Evolutionary conservation across 805 yeast species (phyloP).

Genomic region (Zygosaccharomyces siamensis): DNA sequence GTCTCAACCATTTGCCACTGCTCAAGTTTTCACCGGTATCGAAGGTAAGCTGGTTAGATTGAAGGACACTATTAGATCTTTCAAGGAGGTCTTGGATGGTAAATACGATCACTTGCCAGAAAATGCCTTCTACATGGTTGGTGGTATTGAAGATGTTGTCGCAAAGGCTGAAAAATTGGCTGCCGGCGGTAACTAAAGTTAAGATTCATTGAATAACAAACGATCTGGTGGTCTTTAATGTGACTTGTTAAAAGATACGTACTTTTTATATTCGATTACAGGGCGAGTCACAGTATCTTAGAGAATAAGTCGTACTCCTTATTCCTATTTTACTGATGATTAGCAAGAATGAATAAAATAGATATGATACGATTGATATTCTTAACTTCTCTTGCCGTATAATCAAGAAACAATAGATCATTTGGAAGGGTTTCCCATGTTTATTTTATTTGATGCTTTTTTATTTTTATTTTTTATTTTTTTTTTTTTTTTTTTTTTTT

Average conservation of each 20-base stretch:
- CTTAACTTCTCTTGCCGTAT: not conserved
- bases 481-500: not conserved
- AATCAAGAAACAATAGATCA: not conserved
- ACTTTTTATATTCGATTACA: conserved; percentile 6
- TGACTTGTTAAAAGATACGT: conserved; percentile 8
- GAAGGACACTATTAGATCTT: conserved; percentile 89
- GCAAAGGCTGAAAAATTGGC: conserved; percentile 99
- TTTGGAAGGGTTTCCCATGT: not conserved
- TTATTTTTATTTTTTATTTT: not conserved
- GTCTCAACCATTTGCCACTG: conserved; percentile 99
- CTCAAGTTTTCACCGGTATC: conserved; percentile 99
- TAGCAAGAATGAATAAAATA: conserved; percentile 1
- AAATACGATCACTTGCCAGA: conserved; percentile 99
- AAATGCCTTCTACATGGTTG: conserved; percentile 99
- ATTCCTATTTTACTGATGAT: not conserved
- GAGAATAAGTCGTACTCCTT: not conserved
- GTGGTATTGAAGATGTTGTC: conserved; percentile 97
- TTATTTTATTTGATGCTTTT: not conserved
- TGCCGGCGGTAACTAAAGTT: conserved; percentile 67
- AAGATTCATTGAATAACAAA: not conserved
- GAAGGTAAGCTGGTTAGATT: conserved; percentile 96
- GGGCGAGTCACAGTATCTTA: not conserved
- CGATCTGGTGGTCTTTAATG: conserved; percentile 3
- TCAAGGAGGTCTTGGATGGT: conserved; percentile 96
- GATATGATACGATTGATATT: conserved; percentile 1